Base-by-base conservation (phyloP, 441 rosid species). In the Gossypium schwendimanii region DNA sequence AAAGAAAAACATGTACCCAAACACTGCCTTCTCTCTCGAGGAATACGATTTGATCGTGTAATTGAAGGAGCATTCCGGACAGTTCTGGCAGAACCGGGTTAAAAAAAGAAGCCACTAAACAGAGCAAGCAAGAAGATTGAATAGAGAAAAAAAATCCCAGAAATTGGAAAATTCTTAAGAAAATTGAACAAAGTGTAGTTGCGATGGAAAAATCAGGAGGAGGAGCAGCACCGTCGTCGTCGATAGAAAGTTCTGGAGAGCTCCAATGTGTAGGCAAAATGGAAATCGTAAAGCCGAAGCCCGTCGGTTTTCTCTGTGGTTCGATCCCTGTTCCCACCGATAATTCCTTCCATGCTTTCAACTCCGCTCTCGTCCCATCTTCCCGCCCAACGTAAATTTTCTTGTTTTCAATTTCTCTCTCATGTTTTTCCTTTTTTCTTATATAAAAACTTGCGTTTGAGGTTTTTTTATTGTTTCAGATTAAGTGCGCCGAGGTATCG, bases 311-410 rank as follows among this genome's bases (percentile, higher is more conserved):
- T 75, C 94, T 91, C 76, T 91, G 97, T 49, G 98, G 98, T 31
- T 89, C 97, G 3, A 87, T 94, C 20, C 98, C 96, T 14, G 97
- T 94, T 69, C 87, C 88, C 7, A 89, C 96, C 10, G 97, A 94
- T 73, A 86, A 78, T 26, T 83, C 97, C 2, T 91, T 88, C 58
- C 89, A 83, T 5, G 78, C 85, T 61, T 85, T 91, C 79, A 84
- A 84, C 80, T 79, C 92, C 1, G 91, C 89, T 71, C 93, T 89
- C 55, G 78, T 91, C 24, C 98, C 94, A 7, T 84, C 94, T 36
- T 84, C 93, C 50, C 82, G 76, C 70, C 88, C 86, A 66, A 78
- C 86, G 98, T 91, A 79, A 67, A 6, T 45, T n/a, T 11, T 41
- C 6, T 12, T 3, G 10, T 31, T 39, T 17, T 14, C 18, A 21